phyloP scores from a whole-genome alignment of 352 stramenopile genomes.

The Aphanomyces astaci region DNA sequence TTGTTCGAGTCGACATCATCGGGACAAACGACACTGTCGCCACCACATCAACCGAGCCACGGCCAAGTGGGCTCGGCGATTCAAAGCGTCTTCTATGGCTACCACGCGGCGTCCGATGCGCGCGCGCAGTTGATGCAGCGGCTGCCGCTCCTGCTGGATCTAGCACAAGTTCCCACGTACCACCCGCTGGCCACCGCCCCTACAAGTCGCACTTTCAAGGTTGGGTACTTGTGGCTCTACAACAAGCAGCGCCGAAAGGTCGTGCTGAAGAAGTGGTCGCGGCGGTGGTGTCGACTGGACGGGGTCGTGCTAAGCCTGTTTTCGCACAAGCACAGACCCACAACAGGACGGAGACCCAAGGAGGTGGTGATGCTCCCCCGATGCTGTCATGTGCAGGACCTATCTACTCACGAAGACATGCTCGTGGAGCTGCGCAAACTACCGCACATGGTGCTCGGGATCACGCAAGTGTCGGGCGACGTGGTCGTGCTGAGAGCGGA shows the following conservation, averaged over 20 bases:
- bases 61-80: slow-evolving; percentile 36
- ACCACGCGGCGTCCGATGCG: slow-evolving; percentile 47
- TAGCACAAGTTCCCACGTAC: slow-evolving; percentile 72
- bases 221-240: slow-evolving; percentile 63
- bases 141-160: slow-evolving; percentile 54
- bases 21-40: too few relatives aligned
- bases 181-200: too few relatives aligned
- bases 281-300: slow-evolving; percentile 74
- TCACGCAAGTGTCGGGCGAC: slow-evolving; percentile 58
- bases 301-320: slow-evolving; percentile 72
- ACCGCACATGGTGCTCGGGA: slow-evolving; percentile 38
- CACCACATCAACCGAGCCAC: too few relatives aligned
- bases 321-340: slow-evolving; percentile 73
- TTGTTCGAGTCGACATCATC: not conserved
- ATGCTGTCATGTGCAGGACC: slow-evolving; percentile 63
- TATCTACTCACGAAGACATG: slow-evolving; percentile 42
- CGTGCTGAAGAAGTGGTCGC: slow-evolving; percentile 66
- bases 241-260: slow-evolving; percentile 43
- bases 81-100: slow-evolving; percentile 70
- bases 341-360: slow-evolving; percentile 38
- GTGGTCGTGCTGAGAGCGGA: slow-evolving; percentile 61
- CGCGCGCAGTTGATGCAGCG: slow-evolving; percentile 60
- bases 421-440: slow-evolving; percentile 49
- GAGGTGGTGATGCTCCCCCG: slow-evolving; percentile 64
- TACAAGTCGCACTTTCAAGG: slow-evolving; percentile 76